These are phyloP conservation scores for Mallotus nudiflorus DNA, from an alignment of 345 rosid genomes.

Conservation along the genomic window DNA sequence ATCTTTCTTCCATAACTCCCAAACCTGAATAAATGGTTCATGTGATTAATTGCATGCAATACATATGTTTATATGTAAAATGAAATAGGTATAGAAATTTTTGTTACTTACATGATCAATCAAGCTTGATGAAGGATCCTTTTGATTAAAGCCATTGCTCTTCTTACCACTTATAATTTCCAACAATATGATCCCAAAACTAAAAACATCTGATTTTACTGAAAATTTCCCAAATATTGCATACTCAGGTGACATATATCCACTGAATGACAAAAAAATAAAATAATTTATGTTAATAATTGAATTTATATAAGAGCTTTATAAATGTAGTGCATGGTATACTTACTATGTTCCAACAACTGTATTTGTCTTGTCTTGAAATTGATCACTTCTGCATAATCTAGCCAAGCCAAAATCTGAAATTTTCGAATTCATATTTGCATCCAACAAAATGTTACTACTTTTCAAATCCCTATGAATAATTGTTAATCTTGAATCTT, in stretches of 20 bases:
- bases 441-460: constrained; percentile 17
- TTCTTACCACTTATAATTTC: not conserved
- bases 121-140: not conserved
- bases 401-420: constrained; percentile 21
- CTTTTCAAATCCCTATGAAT: not conserved
- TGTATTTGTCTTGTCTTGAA: not conserved
- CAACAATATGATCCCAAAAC: constrained; percentile 9
- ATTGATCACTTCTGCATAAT: not conserved
- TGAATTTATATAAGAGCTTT: too few relatives aligned
- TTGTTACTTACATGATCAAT: not conserved
- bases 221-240: constrained; percentile 3
- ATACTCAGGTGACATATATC: constrained; percentile 21
- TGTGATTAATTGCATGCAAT: too few relatives aligned
- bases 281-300: too few relatives aligned
- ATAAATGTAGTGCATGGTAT: too few relatives aligned
- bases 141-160: constrained; percentile 11
- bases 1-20: not conserved
- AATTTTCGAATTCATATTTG: constrained; percentile 13
- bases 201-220: constrained; percentile 21
- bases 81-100: too few relatives aligned
- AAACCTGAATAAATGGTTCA: not conserved
- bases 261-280: constrained; percentile 3
- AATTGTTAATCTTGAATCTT: constrained; percentile 5
- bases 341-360: constrained; percentile 20
- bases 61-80: too few relatives aligned